Evolutionary conservation across 805 yeast species (phyloP), one percentile per base, ranked within the genome.

Genomic region (Schwanniomyces vanrijiae): DNA sequence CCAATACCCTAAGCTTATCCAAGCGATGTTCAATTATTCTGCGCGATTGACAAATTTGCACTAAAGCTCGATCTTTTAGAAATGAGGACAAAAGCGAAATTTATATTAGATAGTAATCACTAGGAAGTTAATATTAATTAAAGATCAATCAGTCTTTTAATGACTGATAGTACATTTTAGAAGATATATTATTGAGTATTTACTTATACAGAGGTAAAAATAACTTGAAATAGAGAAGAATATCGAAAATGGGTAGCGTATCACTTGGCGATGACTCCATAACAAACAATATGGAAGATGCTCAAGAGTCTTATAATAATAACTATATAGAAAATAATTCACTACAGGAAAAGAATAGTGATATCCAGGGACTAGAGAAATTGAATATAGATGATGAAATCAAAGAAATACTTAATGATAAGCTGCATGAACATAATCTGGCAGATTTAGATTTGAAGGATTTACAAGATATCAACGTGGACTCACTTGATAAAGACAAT

Each of bases 1-100:
- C 83, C 86, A 26, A 85, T 71, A 50, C 75, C 78, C 4, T 26
- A 26, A 26, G 13, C 29, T 26, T 26, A 9, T 7, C 13, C 13
- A 26, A 7, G 29, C 13, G 29, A 26, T 10, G 13, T 26, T 13
- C 10, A 13, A 26, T 31, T 31, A 31, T 6, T 31, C 35, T 31
- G 6, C 20, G 35, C 35, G 35, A 14, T 26, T 31, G 35, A 31
- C 35, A 31, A 31, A 31, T 31, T 31, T 31, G 35, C 35, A 31
- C 35, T 31, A 20, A 19, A 37, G 39, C 22, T 37, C 39, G 39
- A 33, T 33, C 20, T 33, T 33, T 16, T 33, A 37, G 22, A 37
- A 37, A 37, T 37, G 41, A 38, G 41, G 20, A 38, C 31, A 38
- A 38, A 22, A 22, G 14, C 29, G 24, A 37, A 37, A 19, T 20